Base-by-base conservation (phyloP, 2,329 filamentous ascomycete genomes). In the Paecilomyces formosus region DNA sequence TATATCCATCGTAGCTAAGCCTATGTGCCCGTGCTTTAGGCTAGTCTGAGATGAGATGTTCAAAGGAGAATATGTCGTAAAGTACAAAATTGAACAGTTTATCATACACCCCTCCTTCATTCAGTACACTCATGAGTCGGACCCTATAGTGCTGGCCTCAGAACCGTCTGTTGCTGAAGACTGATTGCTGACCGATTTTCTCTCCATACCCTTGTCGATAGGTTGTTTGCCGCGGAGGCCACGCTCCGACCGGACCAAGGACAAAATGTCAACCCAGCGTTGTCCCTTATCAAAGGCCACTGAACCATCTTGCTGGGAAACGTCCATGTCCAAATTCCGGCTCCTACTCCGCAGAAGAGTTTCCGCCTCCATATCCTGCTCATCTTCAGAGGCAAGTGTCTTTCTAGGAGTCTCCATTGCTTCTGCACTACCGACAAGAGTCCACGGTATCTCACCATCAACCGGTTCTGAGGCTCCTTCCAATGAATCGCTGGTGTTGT, bases 361-460 rank as follows among this genome's bases (percentile, higher is more conserved):
- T 57, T 70, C 67, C 1, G 60, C 61, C 50, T 70, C 65, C 18
- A 70, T 65, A 52, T 70, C 68, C 28, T 65, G 65, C 57, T 65
- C 62, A 49, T 70, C 67, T 31, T 65, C 59, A 18, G 59, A 56
- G n/a, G 62, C 61, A 28, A 69, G 52, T 15, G 61, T 64, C 33
- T 58, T 60, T 13, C 58, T 57, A 8, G 54, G 52, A 8, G 51
- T 52, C 26, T 55, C 49, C 15, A 39, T 21, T 5, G 24, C 24
- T 18, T 59, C 55, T 30, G 55, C 57, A 18, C 52, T 54, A 22
- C 31, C 51, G 15, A 56, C 55, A 22, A 30, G 30, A 12, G 53
- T 49, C 12, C 51, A 13, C 30, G 11, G 33, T 3, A 18, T 18
- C 6, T 45, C n/a, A n/a, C 15, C 15, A 45, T 45, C 15, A 45